Conservation (phyloP, 2,329 filamentous ascomycete genomes). For the Fusarium subtropicale region DNA sequence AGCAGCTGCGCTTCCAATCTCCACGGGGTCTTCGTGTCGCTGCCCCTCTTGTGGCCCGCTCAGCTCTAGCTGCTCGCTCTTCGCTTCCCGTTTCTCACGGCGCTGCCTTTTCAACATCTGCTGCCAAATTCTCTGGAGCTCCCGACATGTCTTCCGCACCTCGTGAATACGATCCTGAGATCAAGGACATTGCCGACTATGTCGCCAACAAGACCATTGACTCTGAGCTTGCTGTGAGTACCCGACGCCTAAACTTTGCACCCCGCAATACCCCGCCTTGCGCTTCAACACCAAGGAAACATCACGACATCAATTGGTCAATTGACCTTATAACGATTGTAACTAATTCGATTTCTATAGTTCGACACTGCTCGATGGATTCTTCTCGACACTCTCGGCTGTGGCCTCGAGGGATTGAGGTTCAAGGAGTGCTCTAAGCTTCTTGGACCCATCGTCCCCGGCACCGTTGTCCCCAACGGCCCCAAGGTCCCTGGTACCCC, state of each 20-base stretch:
- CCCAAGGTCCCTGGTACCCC: conserved; percentile 90
- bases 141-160: conserved; percentile 62
- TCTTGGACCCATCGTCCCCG: conserved; percentile 89
- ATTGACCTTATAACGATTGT: conserved; percentile 1
- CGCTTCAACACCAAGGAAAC: conserved; percentile 15
- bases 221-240: conserved; percentile 89
- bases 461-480: conserved; percentile 91
- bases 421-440: conserved; percentile 98
- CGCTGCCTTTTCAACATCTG: conserved; percentile 63
- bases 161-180: conserved; percentile 86
- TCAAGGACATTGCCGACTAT: conserved; percentile 94
- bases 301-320: conserved; percentile 18
- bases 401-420: conserved; percentile 92
- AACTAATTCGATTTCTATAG: conserved; percentile 57
- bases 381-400: conserved; percentile 96
- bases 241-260: conserved; percentile 21
- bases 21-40: conserved; percentile 52
- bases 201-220: conserved; percentile 92
- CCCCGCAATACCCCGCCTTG: conserved; percentile 42
- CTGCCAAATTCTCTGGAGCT: conserved; percentile 60
- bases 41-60: conserved; percentile 53
- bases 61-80: conserved; percentile 49
- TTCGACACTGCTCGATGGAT: conserved; percentile 97
- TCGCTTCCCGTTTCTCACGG: conserved; percentile 53
- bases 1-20: conserved; percentile 63